Evolutionary conservation across 1,284 basidiomycete species (phyloP).

Genomic region (Austroboletus niveus): DNA sequence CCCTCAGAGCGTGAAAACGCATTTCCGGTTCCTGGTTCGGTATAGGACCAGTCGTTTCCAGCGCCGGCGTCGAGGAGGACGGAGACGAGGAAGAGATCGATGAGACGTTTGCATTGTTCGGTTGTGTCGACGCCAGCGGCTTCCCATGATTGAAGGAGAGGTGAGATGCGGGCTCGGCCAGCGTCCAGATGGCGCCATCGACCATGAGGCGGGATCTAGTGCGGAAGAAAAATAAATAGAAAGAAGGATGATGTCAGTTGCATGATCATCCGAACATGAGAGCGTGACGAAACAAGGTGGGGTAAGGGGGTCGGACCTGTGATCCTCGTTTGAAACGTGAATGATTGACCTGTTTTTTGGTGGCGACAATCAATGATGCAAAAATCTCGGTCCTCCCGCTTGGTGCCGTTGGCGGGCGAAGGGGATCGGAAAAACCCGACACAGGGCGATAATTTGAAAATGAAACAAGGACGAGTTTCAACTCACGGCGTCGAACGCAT

Average conservation of each 20-base stretch:
- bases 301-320: background rate
- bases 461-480: background rate
- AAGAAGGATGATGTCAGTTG: background rate
- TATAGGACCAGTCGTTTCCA: conserved; percentile 80
- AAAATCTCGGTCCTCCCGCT: background rate
- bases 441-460: background rate
- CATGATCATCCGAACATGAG: background rate
- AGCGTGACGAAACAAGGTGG: conserved; percentile 5
- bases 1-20: conserved; percentile 83
- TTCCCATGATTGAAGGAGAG: conserved; percentile 58
- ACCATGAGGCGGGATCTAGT: conserved; percentile 85
- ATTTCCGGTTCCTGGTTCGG: conserved; percentile 57
- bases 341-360: background rate
- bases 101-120: conserved; percentile 69
- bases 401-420: conserved; percentile 1
- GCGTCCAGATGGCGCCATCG: conserved; percentile 89
- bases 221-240: background rate
- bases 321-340: background rate
- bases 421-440: conserved; percentile 3
- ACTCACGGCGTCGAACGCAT: conserved; percentile 61
- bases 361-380: background rate
- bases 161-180: conserved; percentile 59
- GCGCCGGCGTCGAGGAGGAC: conserved; percentile 95
- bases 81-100: conserved; percentile 92
- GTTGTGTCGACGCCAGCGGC: conserved; percentile 45